Base-by-base conservation (phyloP, 768 basidiomycete species). In the Favolaschia claudopus region DNA sequence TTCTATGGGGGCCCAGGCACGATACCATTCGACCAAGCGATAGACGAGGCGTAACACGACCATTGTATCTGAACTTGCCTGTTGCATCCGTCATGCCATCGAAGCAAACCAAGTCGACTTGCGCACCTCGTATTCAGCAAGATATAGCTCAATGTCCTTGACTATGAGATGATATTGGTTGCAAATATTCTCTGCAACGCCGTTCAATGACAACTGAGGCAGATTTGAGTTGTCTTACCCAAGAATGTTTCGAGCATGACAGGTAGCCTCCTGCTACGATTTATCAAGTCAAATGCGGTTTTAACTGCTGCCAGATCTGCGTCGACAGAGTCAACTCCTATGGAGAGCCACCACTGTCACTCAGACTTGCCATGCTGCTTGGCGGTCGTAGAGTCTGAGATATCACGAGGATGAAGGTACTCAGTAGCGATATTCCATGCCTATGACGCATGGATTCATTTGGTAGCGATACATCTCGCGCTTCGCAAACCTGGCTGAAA, bases 191-290 rank as follows among this genome's bases (percentile, higher is more conserved):
- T 92, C 92, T 93, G 46, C 34, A 27, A 53, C 5, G 20, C 33
- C 32, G 33, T 7, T 58, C 25, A 55, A 4, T 25, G 25, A 31
- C n/a, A n/a, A n/a, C n/a, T n/a, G n/a, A n/a, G n/a, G n/a, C n/a
- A n/a, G n/a, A n/a, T n/a, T n/a, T 34, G n/a, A 14, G 0, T 34
- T 5, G 6, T 25, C 85, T 49, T 49, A 91, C 91, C 88, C 25
- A 92, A 80, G 67, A 90, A 92, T 12, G 81, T 82, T 67, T 93
- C 91, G 22, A 92, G 72, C 55, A 92, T 74, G 44, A 83, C 81
- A 10, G 87, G 83, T 17, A 92, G 71, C 72, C 85, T 82, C 61
- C 85, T 81, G 47, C 82, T 81, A 60, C 82, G 80, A 58, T 82
- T 84, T 31, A 93, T 76, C 7, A 82, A 63, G 33, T 81, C 83